Percentiles rank a stretch among this genome's conserved stretches.
Conservation (phyloP, 2,329 filamentous ascomycete genomes). For the Claviceps sorghi region DNA sequence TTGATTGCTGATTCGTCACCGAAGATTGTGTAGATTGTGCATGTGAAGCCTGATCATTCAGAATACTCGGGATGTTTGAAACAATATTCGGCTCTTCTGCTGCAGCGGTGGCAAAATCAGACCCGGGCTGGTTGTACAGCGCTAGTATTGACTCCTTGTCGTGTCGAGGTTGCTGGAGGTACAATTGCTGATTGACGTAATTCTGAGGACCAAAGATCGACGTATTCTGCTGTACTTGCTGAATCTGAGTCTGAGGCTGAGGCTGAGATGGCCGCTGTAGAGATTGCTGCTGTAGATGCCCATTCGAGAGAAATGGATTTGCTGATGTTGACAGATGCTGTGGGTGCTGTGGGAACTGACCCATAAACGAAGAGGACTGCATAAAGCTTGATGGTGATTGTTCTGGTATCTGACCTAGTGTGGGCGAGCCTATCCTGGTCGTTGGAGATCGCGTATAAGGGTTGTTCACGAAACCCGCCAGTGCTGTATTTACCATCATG, state of each 20-base stretch:
- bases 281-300: conserved; percentile 14
- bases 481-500: conserved; percentile 26
- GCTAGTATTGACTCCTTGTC: conserved; percentile 66
- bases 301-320: conserved; percentile 24
- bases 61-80: conserved; percentile 14
- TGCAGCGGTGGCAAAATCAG: conserved; percentile 26
- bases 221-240: conserved; percentile 9
- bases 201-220: conserved; percentile 13
- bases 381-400: conserved; percentile 32
- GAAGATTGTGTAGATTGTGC: conserved; percentile 15
- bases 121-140: conserved; percentile 50
- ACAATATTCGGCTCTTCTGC: conserved; percentile 17
- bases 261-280: conserved; percentile 9
- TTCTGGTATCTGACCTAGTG: conserved; percentile 37
- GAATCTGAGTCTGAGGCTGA: conserved; percentile 11
- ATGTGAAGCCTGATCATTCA: conserved; percentile 15
- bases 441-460: conserved; percentile 36
- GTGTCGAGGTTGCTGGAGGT: conserved; percentile 32
- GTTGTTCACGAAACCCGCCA: conserved; percentile 26
- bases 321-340: conserved; percentile 16
- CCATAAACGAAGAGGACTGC: conserved; percentile 29
- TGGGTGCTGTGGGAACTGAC: conserved; percentile 9
- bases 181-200: conserved; percentile 18
- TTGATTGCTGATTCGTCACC: conserved; percentile 12
- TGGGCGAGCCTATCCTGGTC: conserved; percentile 34